Evolutionary conservation across 2,329 filamentous ascomycete genomes (phyloP).

Genomic region (Cladosporium sp.): DNA sequence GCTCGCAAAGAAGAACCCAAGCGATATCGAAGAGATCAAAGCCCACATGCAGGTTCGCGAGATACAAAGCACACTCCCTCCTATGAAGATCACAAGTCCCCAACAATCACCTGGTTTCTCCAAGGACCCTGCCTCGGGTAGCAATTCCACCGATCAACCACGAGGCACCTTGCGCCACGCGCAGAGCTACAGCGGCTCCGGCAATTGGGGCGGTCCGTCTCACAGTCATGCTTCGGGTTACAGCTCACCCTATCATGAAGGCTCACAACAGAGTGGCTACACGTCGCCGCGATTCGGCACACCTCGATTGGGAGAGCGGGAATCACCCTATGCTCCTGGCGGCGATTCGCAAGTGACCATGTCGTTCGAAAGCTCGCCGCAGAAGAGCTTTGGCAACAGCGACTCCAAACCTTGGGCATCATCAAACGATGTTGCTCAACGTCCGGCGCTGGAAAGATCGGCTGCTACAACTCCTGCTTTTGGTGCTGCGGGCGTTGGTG

Average conservation of each 20-base stretch:
- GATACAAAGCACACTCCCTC: constrained; percentile 80
- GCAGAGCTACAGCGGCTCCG: constrained; percentile 38
- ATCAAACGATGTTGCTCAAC: neutral
- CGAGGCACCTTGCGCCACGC: constrained; percentile 39
- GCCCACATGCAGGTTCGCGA: constrained; percentile 53
- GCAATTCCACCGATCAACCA: neutral
- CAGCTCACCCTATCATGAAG: constrained; percentile 14
- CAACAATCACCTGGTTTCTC: constrained; percentile 36
- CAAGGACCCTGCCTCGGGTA: constrained; percentile 18
- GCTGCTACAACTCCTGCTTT: constrained; percentile 3
- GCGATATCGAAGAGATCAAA: constrained; percentile 74
- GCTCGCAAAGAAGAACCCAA: constrained; percentile 65
- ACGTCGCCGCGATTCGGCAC: constrained; percentile 14
- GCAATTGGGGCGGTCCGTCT: neutral
- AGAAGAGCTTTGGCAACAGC: constrained; percentile 16
- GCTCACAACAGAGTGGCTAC: constrained; percentile 30
- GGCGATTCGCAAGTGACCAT: constrained; percentile 44
- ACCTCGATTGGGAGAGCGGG: neutral
- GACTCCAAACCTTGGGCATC: neutral
- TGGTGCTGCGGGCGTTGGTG: neutral
- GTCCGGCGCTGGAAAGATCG: neutral
- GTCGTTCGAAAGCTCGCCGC: constrained; percentile 38
- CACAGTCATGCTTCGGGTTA: neutral
- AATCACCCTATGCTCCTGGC: neutral
- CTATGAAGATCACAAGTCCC: constrained; percentile 67